Base-by-base conservation (phyloP, 192 early-diverging fungal species). In the Gamsiella multidivaricata region DNA sequence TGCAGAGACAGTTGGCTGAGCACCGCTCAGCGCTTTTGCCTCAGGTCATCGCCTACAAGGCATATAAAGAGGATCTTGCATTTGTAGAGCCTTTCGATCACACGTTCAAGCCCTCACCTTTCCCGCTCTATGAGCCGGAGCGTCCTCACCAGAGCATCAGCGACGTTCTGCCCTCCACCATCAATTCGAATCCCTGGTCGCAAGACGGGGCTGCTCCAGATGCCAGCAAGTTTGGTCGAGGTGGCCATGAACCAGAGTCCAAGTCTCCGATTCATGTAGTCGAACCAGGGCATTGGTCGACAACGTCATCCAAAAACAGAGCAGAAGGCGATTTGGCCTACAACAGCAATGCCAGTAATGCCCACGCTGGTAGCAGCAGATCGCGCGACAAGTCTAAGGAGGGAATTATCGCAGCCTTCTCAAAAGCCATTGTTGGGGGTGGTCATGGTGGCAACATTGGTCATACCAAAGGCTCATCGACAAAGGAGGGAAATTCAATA, bases 1-100 rank as follows among this genome's bases (percentile, higher is more conserved):
- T 78, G 4, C 74, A 78, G 29, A 46, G 54, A 36, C 74, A 78
- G n/a, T 29, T 78, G 54, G 74, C 74, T 3, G 65, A 78, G 15
- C 41, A 69, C 29, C 65, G 55, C 0, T 67, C 74, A 6, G 54
- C 51, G 11, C 51, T 78, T 22, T 51, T 78, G 7, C 74, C 74
- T 8, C 12, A 45, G 18, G 74, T 58, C 23, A 57, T 78, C 36
- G 74, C 74, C 0, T 56, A 58, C 43, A 37, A 62, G 1, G 61
- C 62, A 34, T 65, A 71, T 15, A 52, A 73, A 17, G 70, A 65
- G 17, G 55, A 73, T 18, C 33, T 36, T 22, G 55, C 54, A 17
- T 32, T 41, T 3, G 59, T 15, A 3, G 45, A 67, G 6, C 45
- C 43, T 15, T 50, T 58, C n/a, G 54, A 51, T n/a, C 43, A 42